Base-by-base conservation (phyloP, 306 rosid species). In the Rubus idaeus region DNA sequence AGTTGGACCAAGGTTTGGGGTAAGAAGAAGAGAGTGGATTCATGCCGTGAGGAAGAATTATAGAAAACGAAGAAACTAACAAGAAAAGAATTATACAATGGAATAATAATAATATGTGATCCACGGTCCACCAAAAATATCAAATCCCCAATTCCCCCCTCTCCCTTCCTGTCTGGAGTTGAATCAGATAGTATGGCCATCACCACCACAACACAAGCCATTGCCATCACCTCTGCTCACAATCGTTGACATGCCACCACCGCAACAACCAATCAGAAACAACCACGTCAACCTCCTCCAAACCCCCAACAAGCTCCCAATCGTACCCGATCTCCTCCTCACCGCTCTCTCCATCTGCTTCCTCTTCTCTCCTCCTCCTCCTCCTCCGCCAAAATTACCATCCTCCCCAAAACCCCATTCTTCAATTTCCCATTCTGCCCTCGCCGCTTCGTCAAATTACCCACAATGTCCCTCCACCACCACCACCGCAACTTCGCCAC, bases 261-360 rank as follows among this genome's bases (percentile, higher is more conserved):
- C 89, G 14, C 87, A 64, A 7, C 91, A 82, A 35, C 85, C 90
- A 77, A 68, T 88, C 51, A 73, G 63, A 14, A 76, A 40, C 90
- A 13, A 53, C 79, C 85, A 75, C 81, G 49, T 41, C 75, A 79
- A 20, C 52, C 73, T 82, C 6, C 78, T 51, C 35, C 10, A 64
- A 30, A 71, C 23, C 26, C 80, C 82, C 30, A 75, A 35, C 73
- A 75, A 75, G 49, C 84, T 81, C 74, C 86, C 90, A 5, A 16
- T 84, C 73, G 63, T 91, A 7, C 86, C 88, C 1, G 93, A 92
- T 70, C 87, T 92, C 80, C 78, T 91, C 75, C 77, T 90, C 78
- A 76, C 91, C 0, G 91, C 93, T 8, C 68, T 91, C 82, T 88
- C 96, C 64, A 82, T 89, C 44, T 85, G 88, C 84, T 74, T 86